Evolutionary conservation across 106 monocot species (phyloP).

Genomic region (Hemerocallis citrina): DNA sequence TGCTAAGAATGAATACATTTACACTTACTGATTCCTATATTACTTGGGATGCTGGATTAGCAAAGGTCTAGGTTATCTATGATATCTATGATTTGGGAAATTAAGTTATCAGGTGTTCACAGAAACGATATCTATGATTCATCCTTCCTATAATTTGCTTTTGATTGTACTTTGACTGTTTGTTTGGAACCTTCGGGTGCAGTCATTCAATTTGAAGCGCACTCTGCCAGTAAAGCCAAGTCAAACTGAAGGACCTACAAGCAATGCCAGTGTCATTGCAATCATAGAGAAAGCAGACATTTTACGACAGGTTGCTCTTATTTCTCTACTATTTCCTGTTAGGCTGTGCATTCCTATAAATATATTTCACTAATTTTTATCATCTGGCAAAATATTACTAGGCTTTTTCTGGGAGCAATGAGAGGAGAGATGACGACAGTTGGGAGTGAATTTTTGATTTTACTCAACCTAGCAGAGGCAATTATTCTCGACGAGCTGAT

Average conservation of each 20-base stretch:
- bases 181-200: too few relatives aligned
- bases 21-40: too few relatives aligned
- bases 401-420: constrained; percentile 1
- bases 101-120: background rate
- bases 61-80: background rate
- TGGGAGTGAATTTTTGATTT: background rate
- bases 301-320: constrained; percentile 6
- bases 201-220: constrained; percentile 4
- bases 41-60: background rate
- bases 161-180: too few relatives aligned
- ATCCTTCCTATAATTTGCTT: background rate
- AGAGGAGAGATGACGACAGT: constrained; percentile 6
- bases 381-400: background rate
- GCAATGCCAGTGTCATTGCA: background rate
- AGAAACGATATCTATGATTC: background rate
- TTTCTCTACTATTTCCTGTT: background rate
- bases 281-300: constrained; percentile 9
- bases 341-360: background rate
- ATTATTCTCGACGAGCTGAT: background rate
- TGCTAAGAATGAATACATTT: too few relatives aligned
- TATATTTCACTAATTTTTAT: background rate
- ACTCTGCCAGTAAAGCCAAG: background rate
- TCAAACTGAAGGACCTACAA: background rate
- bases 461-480: background rate
- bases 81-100: background rate